Evolutionary conservation across 257 asterid genomes (phyloP).

Genomic region (Nicotiana tomentosiformis): DNA sequence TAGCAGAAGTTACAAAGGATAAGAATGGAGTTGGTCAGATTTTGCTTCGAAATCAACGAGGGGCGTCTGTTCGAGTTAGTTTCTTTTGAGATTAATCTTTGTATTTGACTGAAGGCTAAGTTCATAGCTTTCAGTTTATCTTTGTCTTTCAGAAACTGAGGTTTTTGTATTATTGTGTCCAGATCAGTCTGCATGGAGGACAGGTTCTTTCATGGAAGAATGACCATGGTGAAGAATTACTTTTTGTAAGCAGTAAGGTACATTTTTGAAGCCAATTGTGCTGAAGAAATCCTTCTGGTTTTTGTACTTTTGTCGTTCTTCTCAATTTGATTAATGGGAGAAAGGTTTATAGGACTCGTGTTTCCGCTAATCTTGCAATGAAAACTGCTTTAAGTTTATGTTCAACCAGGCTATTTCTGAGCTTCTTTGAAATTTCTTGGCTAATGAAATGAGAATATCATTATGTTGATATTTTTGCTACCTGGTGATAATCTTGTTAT

Average conservation of each 20-base stretch:
- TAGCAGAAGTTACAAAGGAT: slow-evolving; percentile 49
- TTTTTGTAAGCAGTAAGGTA: slow-evolving; percentile 77
- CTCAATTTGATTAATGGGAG: background rate
- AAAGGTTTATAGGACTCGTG: background rate
- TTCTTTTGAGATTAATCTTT: slow-evolving; percentile 2
- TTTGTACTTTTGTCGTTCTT: background rate
- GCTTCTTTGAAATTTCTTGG: background rate
- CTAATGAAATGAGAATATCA: background rate
- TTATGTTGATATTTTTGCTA: background rate
- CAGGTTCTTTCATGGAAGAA: slow-evolving; percentile 93
- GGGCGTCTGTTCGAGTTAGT: slow-evolving; percentile 70
- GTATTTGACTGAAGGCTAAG: background rate
- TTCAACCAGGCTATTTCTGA: background rate
- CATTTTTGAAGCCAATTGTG: background rate
- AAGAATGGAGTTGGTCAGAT: slow-evolving; percentile 54
- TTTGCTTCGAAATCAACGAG: slow-evolving; percentile 58
- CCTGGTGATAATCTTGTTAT: background rate
- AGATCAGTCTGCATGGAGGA: slow-evolving; percentile 92
- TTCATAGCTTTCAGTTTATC: background rate
- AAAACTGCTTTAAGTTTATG: background rate
- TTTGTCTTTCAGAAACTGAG: no score
- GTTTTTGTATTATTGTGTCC: slow-evolving; percentile 13
- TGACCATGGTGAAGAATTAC: slow-evolving; percentile 60
- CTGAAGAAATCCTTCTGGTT: background rate
- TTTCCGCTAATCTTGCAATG: background rate